Percentiles rank a stretch among this genome's conserved stretches.
Conservation (phyloP, 2,329 filamentous ascomycete species). For the Paecilomyces sp. region DNA sequence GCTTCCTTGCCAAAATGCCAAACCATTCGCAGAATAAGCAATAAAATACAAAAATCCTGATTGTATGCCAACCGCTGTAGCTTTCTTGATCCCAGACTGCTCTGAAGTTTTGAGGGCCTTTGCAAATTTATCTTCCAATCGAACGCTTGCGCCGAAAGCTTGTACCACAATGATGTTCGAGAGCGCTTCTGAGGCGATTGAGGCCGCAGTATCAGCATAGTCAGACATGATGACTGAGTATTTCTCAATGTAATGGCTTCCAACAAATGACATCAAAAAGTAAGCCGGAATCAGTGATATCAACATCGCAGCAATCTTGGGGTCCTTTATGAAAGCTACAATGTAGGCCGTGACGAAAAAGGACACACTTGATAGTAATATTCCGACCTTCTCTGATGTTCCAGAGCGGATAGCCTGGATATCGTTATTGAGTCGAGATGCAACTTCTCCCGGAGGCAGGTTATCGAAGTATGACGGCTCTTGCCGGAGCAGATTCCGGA, state of each 20-base stretch:
- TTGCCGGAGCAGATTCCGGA: slow-evolving; percentile 48
- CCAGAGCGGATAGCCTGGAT: slow-evolving; percentile 39
- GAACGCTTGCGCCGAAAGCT: slow-evolving; percentile 53
- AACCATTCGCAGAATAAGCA: slow-evolving; percentile 58
- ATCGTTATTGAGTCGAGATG: slow-evolving; percentile 41
- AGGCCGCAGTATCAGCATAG: slow-evolving; percentile 51
- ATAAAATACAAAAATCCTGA: slow-evolving; percentile 60
- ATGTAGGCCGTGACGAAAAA: slow-evolving; percentile 41
- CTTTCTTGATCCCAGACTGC: slow-evolving; percentile 52
- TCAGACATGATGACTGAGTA: slow-evolving; percentile 45
- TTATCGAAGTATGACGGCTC: slow-evolving; percentile 43
- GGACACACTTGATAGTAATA: slow-evolving; percentile 4
- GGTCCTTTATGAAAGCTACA: slow-evolving; percentile 41
- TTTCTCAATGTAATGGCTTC: slow-evolving; percentile 48
- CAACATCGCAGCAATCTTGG: slow-evolving; percentile 50
- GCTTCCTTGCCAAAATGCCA: slow-evolving; percentile 63
- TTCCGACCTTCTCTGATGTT: slow-evolving; percentile 12
- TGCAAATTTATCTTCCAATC: slow-evolving; percentile 40
- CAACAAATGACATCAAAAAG: slow-evolving; percentile 51
- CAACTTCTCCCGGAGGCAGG: slow-evolving; percentile 5
- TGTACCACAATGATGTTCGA: slow-evolving; percentile 57
- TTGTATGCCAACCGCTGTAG: slow-evolving; percentile 50
- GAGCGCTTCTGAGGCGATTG: slow-evolving; percentile 56
- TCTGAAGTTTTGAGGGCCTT: neutral
- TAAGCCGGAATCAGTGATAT: slow-evolving; percentile 67